Percentiles rank a stretch among this genome's conserved stretches.
These are phyloP conservation scores for Colletotrichum nymphaeae DNA, from an alignment of 2,329 filamentous ascomycete genomes.

Conservation along the genomic window DNA sequence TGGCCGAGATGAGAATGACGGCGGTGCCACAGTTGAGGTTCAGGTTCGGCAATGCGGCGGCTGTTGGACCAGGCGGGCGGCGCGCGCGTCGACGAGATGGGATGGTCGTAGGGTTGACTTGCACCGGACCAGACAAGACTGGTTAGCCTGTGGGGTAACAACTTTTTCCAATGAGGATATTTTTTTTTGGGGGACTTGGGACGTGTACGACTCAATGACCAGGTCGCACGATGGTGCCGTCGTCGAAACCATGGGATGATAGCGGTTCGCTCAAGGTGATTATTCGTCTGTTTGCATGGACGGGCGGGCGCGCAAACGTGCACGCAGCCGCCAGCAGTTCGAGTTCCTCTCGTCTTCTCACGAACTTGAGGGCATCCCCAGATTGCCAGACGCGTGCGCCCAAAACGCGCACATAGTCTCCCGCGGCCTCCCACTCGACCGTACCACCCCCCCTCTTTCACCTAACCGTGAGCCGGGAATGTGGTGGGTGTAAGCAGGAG, in stretches of 20 bases:
- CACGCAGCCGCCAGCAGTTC: not conserved
- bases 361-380: conserved; percentile 27
- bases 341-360: not conserved
- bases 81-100: conserved; percentile 28
- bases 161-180: not conserved
- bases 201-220: conserved; percentile 28
- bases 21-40: conserved; percentile 30
- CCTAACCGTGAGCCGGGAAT: not conserved
- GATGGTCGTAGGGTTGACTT: conserved; percentile 24
- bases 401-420: not conserved
- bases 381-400: not conserved
- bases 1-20: conserved; percentile 30
- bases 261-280: conserved; percentile 16
- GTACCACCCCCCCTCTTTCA: not conserved
- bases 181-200: conserved; percentile 22
- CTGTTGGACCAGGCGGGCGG: conserved; percentile 29
- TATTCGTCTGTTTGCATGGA: conserved; percentile 28
- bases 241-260: conserved; percentile 34
- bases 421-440: not conserved
- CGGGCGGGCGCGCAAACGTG: conserved; percentile 10
- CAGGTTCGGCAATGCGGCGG: conserved; percentile 30
- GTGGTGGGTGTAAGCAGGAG: conserved; percentile 17
- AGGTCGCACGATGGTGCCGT: conserved; percentile 29
- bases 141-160: conserved; percentile 33
- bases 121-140: conserved; percentile 8